phyloP scores from a whole-genome alignment of 2,329 filamentous ascomycete genomes.

The Exserohilum turcica region DNA sequence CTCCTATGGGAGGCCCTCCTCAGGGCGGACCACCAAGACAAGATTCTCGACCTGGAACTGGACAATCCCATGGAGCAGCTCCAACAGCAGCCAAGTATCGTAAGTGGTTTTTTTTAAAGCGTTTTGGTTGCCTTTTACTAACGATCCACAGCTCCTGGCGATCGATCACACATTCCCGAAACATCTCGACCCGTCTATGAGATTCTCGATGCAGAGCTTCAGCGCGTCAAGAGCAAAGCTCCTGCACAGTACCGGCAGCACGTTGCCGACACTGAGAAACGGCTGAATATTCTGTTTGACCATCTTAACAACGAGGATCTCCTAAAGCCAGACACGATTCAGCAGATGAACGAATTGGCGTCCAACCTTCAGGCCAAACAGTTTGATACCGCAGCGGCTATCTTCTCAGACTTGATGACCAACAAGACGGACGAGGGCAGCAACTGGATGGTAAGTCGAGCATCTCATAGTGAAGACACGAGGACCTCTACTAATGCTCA shows the following conservation, averaged over 20 bases:
- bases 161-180: conserved; percentile 85
- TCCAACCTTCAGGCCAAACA: conserved; percentile 49
- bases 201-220: conserved; percentile 81
- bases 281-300: conserved; percentile 91
- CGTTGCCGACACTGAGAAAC: conserved; percentile 92
- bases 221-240: conserved; percentile 83
- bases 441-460: conserved; percentile 57
- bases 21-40: conserved; percentile 48
- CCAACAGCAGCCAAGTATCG: conserved; percentile 71
- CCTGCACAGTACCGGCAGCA: conserved; percentile 85
- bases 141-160: conserved; percentile 64
- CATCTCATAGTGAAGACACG: background rate
- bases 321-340: conserved; percentile 77
- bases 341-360: conserved; percentile 64
- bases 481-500: conserved; percentile 5
- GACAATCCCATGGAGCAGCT: conserved; percentile 56
- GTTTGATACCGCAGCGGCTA: conserved; percentile 52
- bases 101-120: conserved; percentile 50
- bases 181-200: conserved; percentile 79
- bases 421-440: conserved; percentile 56
- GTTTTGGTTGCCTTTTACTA: conserved; percentile 21
- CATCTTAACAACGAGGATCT: conserved; percentile 96
- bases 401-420: conserved; percentile 55
- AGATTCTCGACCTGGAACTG: conserved; percentile 53
- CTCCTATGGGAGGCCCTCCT: conserved; percentile 46